Conservation (phyloP, 208 protist genomes). For the Herpetomonas tarakana region DNA sequence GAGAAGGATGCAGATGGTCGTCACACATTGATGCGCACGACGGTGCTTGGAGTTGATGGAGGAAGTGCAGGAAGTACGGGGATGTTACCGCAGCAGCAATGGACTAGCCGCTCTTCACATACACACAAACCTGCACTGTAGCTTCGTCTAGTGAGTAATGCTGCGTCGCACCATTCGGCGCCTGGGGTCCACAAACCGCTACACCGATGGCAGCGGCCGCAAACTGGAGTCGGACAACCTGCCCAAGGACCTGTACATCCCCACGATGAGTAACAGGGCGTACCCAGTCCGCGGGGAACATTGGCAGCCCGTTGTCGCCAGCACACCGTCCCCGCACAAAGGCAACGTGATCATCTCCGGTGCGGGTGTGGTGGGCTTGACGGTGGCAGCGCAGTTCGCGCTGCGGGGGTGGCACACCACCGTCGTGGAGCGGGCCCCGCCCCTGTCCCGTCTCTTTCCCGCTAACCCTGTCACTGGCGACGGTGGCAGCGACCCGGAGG, state of each 20-base stretch:
- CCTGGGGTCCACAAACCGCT: slow-evolving; percentile 80
- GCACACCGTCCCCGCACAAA: slow-evolving; percentile 71
- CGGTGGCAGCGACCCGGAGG: background rate
- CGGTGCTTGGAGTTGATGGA: too few relatives aligned
- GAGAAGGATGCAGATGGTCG: too few relatives aligned
- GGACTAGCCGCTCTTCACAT: too few relatives aligned
- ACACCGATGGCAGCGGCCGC: slow-evolving; percentile 82
- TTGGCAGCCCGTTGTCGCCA: slow-evolving; percentile 77
- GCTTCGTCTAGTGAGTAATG: too few relatives aligned
- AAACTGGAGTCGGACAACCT: slow-evolving; percentile 48
- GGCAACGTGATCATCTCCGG: slow-evolving; percentile 83
- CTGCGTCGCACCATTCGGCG: slow-evolving; percentile 36
- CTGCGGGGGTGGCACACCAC: slow-evolving; percentile 86
- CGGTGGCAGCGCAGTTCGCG: slow-evolving; percentile 56
- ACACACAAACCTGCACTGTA: too few relatives aligned
- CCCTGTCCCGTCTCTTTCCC: slow-evolving; percentile 10
- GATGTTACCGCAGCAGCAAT: too few relatives aligned
- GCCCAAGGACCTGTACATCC: slow-evolving; percentile 66
- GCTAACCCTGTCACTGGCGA: background rate
- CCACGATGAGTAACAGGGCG: slow-evolving; percentile 84
- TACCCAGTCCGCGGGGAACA: slow-evolving; percentile 76
- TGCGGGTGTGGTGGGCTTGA: slow-evolving; percentile 82
- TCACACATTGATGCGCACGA: too few relatives aligned
- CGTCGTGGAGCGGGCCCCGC: slow-evolving; percentile 60
- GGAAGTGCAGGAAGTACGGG: too few relatives aligned